Conservation (phyloP, 331 rosid species). For the Malus hybrid region DNA sequence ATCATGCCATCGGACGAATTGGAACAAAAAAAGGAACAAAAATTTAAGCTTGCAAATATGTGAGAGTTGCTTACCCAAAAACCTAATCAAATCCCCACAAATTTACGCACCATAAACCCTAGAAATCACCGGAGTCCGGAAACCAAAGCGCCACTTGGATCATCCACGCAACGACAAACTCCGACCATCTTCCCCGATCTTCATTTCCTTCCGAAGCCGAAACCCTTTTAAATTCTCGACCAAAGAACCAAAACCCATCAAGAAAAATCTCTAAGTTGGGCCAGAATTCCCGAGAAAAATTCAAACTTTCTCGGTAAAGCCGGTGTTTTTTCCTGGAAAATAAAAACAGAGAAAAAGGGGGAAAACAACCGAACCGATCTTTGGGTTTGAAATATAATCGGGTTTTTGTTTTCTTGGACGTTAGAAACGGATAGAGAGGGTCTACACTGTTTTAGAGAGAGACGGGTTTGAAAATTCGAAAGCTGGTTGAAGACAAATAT, state of each 20-base stretch:
- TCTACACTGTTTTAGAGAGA: slow-evolving; percentile 15
- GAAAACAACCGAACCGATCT: background rate
- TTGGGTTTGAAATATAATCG: background rate
- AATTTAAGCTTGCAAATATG: background rate
- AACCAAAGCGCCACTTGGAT: slow-evolving; percentile 8
- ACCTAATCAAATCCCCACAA: slow-evolving; percentile 23
- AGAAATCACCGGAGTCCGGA: slow-evolving; percentile 10
- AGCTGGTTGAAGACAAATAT: slow-evolving; percentile 59
- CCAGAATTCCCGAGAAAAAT: background rate
- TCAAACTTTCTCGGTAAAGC: background rate
- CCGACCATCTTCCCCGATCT: slow-evolving; percentile 12
- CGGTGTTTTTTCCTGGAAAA: background rate
- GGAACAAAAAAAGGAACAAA: background rate
- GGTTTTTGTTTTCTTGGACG: background rate
- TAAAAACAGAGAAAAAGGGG: background rate
- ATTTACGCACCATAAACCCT: slow-evolving; percentile 26
- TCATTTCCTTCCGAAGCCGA: slow-evolving; percentile 13
- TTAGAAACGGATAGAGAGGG: slow-evolving; percentile 5
- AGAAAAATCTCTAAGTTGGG: background rate
- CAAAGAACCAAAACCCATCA: slow-evolving; percentile 8
- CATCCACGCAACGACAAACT: slow-evolving; percentile 1
- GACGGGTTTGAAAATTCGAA: slow-evolving; percentile 33
- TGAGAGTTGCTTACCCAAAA: slow-evolving; percentile 17
- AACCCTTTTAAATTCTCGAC: background rate
- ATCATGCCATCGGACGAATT: background rate